These are phyloP conservation scores for Fraxinus sp. DNA, from an alignment of 305 asterid species.

Conservation along the genomic window DNA sequence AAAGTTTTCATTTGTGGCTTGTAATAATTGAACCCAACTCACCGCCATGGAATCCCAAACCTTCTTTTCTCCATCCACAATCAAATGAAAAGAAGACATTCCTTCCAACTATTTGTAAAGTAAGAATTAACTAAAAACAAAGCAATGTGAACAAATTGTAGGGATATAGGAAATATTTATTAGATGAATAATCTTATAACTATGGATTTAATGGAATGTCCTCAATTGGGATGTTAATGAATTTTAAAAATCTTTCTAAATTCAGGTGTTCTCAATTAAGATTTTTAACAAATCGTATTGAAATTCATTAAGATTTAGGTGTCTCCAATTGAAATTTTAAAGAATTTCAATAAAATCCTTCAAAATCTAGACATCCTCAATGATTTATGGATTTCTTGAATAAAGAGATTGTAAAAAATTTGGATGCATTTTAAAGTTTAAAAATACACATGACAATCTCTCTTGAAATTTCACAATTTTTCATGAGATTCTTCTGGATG, in stretches of 20 bases:
- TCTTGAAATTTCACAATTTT: too few relatives aligned
- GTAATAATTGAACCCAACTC: background rate
- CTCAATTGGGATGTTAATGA: background rate
- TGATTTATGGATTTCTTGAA: too few relatives aligned
- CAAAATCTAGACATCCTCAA: background rate
- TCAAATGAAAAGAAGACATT: background rate
- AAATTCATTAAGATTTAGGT: background rate
- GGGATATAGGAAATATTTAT: background rate
- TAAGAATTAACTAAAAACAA: too few relatives aligned
- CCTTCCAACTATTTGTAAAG: background rate
- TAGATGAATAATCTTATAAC: background rate
- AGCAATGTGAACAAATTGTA: background rate
- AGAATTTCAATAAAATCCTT: background rate
- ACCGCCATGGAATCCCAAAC: background rate
- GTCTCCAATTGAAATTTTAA: too few relatives aligned
- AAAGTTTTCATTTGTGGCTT: background rate
- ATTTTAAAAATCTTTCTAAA: background rate
- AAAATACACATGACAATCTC: background rate
- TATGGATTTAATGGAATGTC: background rate
- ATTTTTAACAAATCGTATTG: too few relatives aligned
- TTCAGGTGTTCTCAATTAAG: background rate
- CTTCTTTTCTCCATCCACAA: background rate
- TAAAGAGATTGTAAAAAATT: background rate
- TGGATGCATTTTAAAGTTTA: background rate
- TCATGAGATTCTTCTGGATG: background rate